Conservation (phyloP, 768 basidiomycete species). For the Tylopilus subfusipes region DNA sequence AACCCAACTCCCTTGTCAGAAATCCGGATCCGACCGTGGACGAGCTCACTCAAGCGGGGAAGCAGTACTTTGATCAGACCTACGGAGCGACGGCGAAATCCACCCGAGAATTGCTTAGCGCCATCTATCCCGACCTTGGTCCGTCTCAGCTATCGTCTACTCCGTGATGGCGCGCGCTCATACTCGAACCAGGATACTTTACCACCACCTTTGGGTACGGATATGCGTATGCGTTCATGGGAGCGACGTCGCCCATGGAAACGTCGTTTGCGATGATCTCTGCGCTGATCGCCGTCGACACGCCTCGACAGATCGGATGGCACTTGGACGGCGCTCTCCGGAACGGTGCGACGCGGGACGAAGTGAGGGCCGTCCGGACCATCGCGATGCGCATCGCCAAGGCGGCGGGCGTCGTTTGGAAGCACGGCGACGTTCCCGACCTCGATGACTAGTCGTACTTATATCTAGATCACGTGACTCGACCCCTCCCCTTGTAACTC, state of each 20-base stretch:
- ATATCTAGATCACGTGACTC: slow-evolving; percentile 16
- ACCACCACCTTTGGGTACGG: slow-evolving; percentile 56
- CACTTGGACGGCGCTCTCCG: slow-evolving; percentile 56
- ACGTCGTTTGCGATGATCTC: slow-evolving; percentile 61
- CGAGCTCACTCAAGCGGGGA: slow-evolving; percentile 43
- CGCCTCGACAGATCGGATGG: slow-evolving; percentile 64
- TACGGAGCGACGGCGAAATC: slow-evolving; percentile 55
- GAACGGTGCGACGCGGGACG: slow-evolving; percentile 50
- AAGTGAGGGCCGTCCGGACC: slow-evolving; percentile 50
- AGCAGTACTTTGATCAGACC: slow-evolving; percentile 42
- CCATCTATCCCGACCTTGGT: slow-evolving; percentile 66
- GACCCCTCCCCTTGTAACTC: no score
- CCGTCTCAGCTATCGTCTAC: slow-evolving; percentile 6
- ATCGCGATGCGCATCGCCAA: slow-evolving; percentile 52
- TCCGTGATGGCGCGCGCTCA: not conserved
- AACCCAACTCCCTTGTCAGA: slow-evolving; percentile 26
- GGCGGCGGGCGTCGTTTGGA: slow-evolving; percentile 51
- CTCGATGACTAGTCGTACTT: not conserved
- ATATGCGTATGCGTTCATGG: slow-evolving; percentile 47
- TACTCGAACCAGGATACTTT: slow-evolving; percentile 45
- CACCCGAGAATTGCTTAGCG: slow-evolving; percentile 46
- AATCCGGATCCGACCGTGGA: slow-evolving; percentile 40
- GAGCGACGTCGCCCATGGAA: slow-evolving; percentile 47
- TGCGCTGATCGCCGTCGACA: slow-evolving; percentile 57
- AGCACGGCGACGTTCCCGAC: slow-evolving; percentile 47